Percentiles rank a stretch among this genome's conserved stretches.
phyloP scores from a whole-genome alignment of 164 flowering plant genomes.

The Kalanchoe fedtschenkoi region DNA sequence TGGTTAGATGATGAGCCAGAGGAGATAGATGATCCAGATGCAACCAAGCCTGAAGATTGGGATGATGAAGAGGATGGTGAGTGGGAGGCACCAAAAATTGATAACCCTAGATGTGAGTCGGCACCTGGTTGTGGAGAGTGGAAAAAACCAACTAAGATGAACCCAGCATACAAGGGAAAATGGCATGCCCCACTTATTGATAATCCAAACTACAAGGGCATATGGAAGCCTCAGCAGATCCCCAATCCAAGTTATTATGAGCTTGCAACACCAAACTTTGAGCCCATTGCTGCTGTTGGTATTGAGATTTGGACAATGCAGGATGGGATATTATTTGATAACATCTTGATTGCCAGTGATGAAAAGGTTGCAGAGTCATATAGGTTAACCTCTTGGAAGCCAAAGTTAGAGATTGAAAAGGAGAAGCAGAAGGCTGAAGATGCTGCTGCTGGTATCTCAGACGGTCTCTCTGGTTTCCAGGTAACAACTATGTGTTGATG shows the following conservation, averaged over 20 bases:
- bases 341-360: constrained; percentile 59
- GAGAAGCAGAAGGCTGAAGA: constrained; percentile 86
- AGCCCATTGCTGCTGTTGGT: constrained; percentile 86
- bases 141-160: constrained; percentile 89
- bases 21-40: constrained; percentile 92
- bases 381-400: constrained; percentile 64
- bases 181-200: constrained; percentile 85
- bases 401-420: constrained; percentile 69
- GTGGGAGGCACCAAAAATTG: constrained; percentile 94
- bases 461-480: constrained; percentile 53
- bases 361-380: constrained; percentile 65
- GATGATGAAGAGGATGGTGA: constrained; percentile 99
- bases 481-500: constrained; percentile 26
- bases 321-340: constrained; percentile 96
- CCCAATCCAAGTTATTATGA: constrained; percentile 82
- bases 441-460: constrained; percentile 30
- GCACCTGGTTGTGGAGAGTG: constrained; percentile 99
- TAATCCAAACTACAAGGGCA: constrained; percentile 89
- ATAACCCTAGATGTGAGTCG: constrained; percentile 71
- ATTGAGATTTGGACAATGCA: constrained; percentile 99
- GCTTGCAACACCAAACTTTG: constrained; percentile 69
- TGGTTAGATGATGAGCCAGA: constrained; percentile 99
- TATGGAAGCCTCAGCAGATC: constrained; percentile 91
- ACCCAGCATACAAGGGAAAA: constrained; percentile 95
- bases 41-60: constrained; percentile 93